These are phyloP conservation scores for Tuber microsphaerosporum DNA, from an alignment of 495 filamentous ascomycete species.

Conservation along the genomic window DNA sequence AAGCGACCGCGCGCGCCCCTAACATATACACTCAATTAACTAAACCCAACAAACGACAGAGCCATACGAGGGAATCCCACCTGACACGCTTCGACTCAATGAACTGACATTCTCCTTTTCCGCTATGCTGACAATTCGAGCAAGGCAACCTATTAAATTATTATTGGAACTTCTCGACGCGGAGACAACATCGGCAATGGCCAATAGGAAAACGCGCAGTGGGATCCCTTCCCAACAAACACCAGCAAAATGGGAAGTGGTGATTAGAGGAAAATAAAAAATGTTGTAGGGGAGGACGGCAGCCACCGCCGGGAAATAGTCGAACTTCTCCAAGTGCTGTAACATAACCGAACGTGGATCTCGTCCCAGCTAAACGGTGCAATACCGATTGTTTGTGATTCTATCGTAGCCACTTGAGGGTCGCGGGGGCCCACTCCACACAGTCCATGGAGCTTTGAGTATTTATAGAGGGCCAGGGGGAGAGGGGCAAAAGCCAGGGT, in stretches of 20 bases:
- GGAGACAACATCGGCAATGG: neutral
- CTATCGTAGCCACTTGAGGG: neutral
- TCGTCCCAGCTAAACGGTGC: neutral
- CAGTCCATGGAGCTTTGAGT: neutral
- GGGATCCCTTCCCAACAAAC: neutral
- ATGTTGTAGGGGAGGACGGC: neutral
- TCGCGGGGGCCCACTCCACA: neutral
- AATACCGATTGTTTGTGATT: neutral
- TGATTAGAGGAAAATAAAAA: neutral
- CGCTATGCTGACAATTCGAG: conserved; percentile 25
- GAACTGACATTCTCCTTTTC: conserved; percentile 24
- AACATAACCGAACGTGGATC: neutral
- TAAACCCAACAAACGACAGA: neutral
- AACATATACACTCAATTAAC: neutral
- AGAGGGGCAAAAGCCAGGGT: neutral
- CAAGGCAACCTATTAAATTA: conserved; percentile 16
- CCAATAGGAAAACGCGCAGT: neutral
- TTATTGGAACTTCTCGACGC: neutral
- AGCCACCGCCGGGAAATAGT: neutral
- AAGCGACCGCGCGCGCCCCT: conserved; percentile 29
- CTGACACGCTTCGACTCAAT: conserved; percentile 27
- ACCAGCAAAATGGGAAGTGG: too few species aligned
- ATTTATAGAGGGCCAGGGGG: neutral
- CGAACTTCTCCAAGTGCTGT: neutral
- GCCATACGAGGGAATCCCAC: conserved; percentile 4